Evolutionary conservation across 257 asterid species (phyloP), one percentile per base, ranked within the genome.

Genomic region (Oldenlandia corymbosa): DNA sequence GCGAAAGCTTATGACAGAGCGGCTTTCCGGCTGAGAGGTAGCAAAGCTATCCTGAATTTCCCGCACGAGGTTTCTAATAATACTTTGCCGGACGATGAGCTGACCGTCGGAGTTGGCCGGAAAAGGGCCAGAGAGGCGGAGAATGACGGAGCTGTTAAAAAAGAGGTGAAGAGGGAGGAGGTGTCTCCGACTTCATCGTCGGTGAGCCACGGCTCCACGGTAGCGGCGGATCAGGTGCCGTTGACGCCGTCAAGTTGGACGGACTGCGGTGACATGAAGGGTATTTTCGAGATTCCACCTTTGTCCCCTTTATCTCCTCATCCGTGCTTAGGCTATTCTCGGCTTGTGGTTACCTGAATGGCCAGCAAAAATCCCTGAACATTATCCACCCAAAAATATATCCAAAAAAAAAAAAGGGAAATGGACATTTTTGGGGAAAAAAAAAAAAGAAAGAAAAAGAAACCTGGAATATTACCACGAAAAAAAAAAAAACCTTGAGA

Each of bases 221-320:
- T 79, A 57, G 77, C 79, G 31, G 59, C 81, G 60, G 76, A 77
- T 21, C 73, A 86, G 0, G 69, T 68, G 39, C 91, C 98, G 0
- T 74, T 88, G 64, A 91, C 96, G 75, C 98, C 96, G 74, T 85
- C 98, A 2, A 86, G 67, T 62, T 91, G 98, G 98, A 79, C 69
- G 73, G 94, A 85, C 56, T 20, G 73, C n/a, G 90, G 79, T 0
- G 91, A 88, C 20, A 88, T 54, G 58, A 80, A 81, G 62, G 95
- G 98, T 26, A 86, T 91, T n/a, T 91, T 88, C 59, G 96, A 88
- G 49, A 78, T 91, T 5, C 96, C 96, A 36, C 90, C 80, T 53
- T 34, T 88, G 20, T 88, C 97, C 32, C 97, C 97, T 70, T 76
- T 84, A 59, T 78, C 93, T 12, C 79, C 91, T 10, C 63, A 69